These are phyloP conservation scores for Chrysanthemum seticuspe DNA, from an alignment of 129 eudicot species.

Conservation along the genomic window DNA sequence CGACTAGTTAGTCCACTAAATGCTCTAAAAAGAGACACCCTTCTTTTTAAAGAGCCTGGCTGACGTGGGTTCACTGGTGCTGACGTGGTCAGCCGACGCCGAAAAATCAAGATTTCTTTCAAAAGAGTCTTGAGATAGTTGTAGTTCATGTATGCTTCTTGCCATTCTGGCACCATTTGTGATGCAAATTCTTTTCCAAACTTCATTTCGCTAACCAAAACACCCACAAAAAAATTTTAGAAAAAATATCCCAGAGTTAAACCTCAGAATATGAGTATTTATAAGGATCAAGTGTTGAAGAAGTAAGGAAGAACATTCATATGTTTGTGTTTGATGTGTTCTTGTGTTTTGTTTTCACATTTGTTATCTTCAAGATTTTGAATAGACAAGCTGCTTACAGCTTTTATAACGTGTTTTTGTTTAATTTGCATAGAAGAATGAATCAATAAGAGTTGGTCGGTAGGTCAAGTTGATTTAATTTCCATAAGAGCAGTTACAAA, in stretches of 20 bases:
- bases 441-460: constrained; percentile 8
- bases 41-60: constrained; percentile 13
- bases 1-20: constrained; percentile 53
- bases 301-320: constrained; percentile 6
- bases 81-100: constrained; percentile 4
- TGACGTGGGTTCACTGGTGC: constrained; percentile 2
- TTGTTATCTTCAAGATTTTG: neutral
- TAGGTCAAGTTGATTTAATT: neutral
- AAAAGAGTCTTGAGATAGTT: constrained; percentile 35
- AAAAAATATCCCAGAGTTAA: neutral
- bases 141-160: constrained; percentile 62
- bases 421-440: neutral
- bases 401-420: constrained; percentile 17
- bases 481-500: too few relatives aligned
- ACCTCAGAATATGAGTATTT: neutral
- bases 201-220: constrained; percentile 34
- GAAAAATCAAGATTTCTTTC: constrained; percentile 40
- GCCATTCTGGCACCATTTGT: constrained; percentile 80
- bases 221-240: neutral
- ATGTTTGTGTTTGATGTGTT: neutral
- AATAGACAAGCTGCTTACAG: constrained; percentile 13
- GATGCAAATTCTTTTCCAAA: constrained; percentile 55
- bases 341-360: constrained; percentile 6
- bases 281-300: neutral
- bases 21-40: constrained; percentile 46